Base-by-base conservation (phyloP, 2,329 filamentous ascomycete genomes). In the Periconia macrospinosa region DNA sequence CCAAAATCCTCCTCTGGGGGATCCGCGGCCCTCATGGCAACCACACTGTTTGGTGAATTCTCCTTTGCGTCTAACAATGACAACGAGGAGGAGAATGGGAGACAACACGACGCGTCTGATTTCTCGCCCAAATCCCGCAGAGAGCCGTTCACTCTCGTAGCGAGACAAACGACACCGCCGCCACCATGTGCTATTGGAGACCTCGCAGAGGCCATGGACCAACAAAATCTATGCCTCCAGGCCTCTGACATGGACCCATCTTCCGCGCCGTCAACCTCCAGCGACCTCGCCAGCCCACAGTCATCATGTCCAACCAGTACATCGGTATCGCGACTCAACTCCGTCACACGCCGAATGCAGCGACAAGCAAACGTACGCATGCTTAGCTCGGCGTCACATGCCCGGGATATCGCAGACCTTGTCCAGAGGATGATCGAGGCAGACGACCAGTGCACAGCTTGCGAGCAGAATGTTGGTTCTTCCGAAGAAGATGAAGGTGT, bases 391-490 rank as follows among this genome's bases (percentile, higher is more conserved):
- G 51, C 69, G 2, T 63, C 71, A 5, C 74, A 77, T 54, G 62
- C 71, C 35, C 68, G 69, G 20, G 76, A 78, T 59, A 75, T 79
- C 43, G 70, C 74, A 13, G 63, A 66, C 23, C 68, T 79, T 15
- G 75, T 78, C 20, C 61, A 72, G 54, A 71, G 71, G 53, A 78
- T 79, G 71, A 67, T 78, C 49, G 60, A 74, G 2, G 58, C 61
- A 35, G 67, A 71, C 46, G 73, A 78, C 53, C 77, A 79, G 54
- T 79, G 77, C 66, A 65, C 50, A 51, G 49, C 72, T 54, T 65
- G 52, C 60, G 56, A 65, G 2, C 13, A 49, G n/a, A 55, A 60
- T 37, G 57, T 57, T 18, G 11, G n/a, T 35, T 10, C n/a, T 54
- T 56, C 63, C 3, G 64, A 57, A 17, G 64, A 70, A 17, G 70